Evolutionary conservation across 2,329 filamentous ascomycete species (phyloP).

Genomic region (Hymenoscyphus repandus): DNA sequence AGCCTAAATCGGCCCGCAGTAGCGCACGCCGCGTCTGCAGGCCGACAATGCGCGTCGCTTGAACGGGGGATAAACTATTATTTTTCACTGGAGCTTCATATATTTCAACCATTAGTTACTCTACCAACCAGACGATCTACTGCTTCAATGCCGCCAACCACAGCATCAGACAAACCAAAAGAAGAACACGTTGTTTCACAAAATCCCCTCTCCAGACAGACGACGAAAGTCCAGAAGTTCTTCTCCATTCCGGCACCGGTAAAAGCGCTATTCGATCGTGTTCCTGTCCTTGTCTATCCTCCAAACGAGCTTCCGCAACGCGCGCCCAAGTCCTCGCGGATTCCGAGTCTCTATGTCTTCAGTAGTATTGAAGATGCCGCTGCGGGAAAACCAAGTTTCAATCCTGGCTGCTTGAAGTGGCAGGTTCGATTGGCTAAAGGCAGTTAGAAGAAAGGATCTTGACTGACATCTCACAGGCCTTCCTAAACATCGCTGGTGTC

Average conservation of each 20-base stretch:
- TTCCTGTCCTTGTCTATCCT: constrained; percentile 73
- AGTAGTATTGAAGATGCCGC: constrained; percentile 57
- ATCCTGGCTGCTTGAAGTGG: constrained; percentile 92
- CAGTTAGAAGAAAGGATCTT: constrained; percentile 1
- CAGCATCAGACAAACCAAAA: constrained; percentile 4
- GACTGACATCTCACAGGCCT: constrained; percentile 52
- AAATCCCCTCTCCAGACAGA: constrained; percentile 16
- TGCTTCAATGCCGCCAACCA: constrained; percentile 14
- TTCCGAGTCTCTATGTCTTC: constrained; percentile 69
- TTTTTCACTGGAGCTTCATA: background rate
- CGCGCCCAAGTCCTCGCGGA: constrained; percentile 43
- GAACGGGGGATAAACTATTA: background rate
- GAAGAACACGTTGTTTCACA: constrained; percentile 4
- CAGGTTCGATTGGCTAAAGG: constrained; percentile 56
- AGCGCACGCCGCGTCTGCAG: constrained; percentile 1
- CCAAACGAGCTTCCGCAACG: constrained; percentile 69
- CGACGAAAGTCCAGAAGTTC: constrained; percentile 19
- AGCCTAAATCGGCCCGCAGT: background rate
- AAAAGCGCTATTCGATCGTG: constrained; percentile 76
- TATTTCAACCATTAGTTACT: background rate
- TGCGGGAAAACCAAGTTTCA: constrained; percentile 68
- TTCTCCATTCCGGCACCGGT: constrained; percentile 62
- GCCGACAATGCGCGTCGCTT: too few species aligned
- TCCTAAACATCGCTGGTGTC: constrained; percentile 71
- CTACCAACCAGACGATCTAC: background rate